Evolutionary conservation across 805 yeast species (phyloP), one percentile per base, ranked within the genome.

Genomic region (Starmera pachycereana): DNA sequence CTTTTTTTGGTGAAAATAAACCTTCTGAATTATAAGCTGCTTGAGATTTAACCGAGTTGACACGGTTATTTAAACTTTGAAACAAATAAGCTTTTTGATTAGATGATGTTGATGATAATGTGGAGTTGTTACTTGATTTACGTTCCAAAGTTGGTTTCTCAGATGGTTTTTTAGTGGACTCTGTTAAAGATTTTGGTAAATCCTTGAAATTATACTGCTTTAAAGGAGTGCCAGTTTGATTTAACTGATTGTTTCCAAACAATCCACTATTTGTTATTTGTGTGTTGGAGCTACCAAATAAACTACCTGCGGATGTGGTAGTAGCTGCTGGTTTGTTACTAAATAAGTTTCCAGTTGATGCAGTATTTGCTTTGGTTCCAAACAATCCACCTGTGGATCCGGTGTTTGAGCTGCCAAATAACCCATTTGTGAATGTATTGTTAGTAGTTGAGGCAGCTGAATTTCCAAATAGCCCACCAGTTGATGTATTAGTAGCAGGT

Each of bases 181-280:
- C 58, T 8, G 68, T 65, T 35, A 65, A 52, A 12, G 69, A 57
- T 39, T 60, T 59, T 14, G 71, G 69, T 50, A 65, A 56, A 11
- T 50, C 60, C 19, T 61, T 58, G 31, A 63, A 51, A 28, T 56
- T 43, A 35, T 50, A 46, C 29, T 60, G 55, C 33, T 48, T 53
- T 33, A 62, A 54, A 22, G 64, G 57, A 3, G 56, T 39, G 13
- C 63, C 63, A 35, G 56, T 59, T 29, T 62, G 61, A 43, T 36
- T 36, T 29, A 30, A 12, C 37, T 32, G 42, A 37, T 36, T 40
- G 38, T 36, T 41, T 38, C 41, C 41, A 35, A 39, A 39, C 2
- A 38, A 18, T 6, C 37, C 36, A 4, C 33, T 10, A 4, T 22
- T 18, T 19, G 14, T 30, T 12, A n/a, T 9, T 8, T 32, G 16